Evolutionary conservation across 2,329 filamentous ascomycete genomes (phyloP).

Genomic region (Fusarium citri): DNA sequence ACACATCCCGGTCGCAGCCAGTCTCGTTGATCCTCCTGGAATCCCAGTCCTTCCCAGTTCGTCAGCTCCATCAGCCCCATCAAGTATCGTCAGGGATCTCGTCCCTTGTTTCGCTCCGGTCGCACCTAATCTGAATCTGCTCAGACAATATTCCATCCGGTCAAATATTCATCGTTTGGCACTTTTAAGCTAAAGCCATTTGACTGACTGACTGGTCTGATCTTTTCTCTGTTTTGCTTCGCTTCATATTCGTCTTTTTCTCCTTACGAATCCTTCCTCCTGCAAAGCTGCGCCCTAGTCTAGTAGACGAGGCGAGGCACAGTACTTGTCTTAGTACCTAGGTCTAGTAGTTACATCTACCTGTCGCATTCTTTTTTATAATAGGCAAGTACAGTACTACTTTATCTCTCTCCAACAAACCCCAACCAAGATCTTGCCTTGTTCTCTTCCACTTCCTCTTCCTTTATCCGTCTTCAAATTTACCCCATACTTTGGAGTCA

Average conservation of each 20-base stretch:
- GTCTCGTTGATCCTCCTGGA: conserved; percentile 35
- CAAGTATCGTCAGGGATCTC: conserved; percentile 40
- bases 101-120: conserved; percentile 45
- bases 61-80: conserved; percentile 40
- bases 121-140: conserved; percentile 36
- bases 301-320: conserved; percentile 22
- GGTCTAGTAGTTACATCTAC: background rate
- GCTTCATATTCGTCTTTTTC: conserved; percentile 9
- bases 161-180: conserved; percentile 47
- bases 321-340: conserved; percentile 3
- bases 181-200: conserved; percentile 8
- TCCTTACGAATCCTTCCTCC: conserved; percentile 8
- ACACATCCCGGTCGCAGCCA: conserved; percentile 35
- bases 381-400: conserved; percentile 6
- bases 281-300: conserved; percentile 16
- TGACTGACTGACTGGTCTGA: background rate
- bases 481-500: conserved; percentile 45
- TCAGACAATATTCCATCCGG: conserved; percentile 44
- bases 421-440: background rate
- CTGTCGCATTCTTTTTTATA: conserved; percentile 5
- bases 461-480: conserved; percentile 24
- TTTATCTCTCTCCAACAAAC: conserved; percentile 2
- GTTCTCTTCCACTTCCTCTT: conserved; percentile 12
- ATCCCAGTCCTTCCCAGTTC: conserved; percentile 12
- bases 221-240: conserved; percentile 25